Base-by-base conservation (phyloP, 2,329 filamentous ascomycete genomes). In the Beauveria scarabaeidicola region DNA sequence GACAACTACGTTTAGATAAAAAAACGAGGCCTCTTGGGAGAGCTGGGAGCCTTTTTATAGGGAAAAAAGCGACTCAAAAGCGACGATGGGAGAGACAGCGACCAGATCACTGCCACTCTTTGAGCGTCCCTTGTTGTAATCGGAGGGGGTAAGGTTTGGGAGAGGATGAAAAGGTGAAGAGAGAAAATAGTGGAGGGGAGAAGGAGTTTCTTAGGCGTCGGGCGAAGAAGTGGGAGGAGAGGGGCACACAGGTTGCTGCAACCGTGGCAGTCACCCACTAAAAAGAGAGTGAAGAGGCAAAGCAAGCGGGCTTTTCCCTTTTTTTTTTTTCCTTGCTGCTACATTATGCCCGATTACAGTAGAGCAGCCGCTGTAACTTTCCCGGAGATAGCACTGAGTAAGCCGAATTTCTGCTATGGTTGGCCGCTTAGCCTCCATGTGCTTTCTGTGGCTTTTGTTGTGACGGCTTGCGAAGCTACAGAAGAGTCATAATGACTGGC, bases 91-190 rank as follows among this genome's bases (percentile, higher is more conserved):
- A 73, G 71, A 69, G 69, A 74, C 73, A 75, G 73, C 69, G 69
- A 68, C 64, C 63, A 66, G 66, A 69, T 70, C 67, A 73, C 73
- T 74, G 73, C 67, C 72, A 69, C 71, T 73, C 71, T 72, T 68
- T 69, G 71, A 69, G 69, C 69, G 71, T 73, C 71, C 66, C 72
- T 73, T 68, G 68, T 66, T 63, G 61, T 59, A 63, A 48, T 59
- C 57, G 63, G 56, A 64, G 55, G 62, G 62, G 58, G 62, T n/a
- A 46, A 41, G 53, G 54, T 64, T 63, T 64, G 65, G 62, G 65
- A 64, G 63, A 63, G 64, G 66, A 65, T 65, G 64, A 63, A 59
- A 61, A 55, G 60, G 56, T 59, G 52, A 64, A 64, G 65, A 65
- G 65, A 62, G 64, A 63, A 67, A 66, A 65, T 63, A 65, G 63